Base-by-base conservation (phyloP, 768 basidiomycete genomes). In the Naganishia vishniacii region DNA sequence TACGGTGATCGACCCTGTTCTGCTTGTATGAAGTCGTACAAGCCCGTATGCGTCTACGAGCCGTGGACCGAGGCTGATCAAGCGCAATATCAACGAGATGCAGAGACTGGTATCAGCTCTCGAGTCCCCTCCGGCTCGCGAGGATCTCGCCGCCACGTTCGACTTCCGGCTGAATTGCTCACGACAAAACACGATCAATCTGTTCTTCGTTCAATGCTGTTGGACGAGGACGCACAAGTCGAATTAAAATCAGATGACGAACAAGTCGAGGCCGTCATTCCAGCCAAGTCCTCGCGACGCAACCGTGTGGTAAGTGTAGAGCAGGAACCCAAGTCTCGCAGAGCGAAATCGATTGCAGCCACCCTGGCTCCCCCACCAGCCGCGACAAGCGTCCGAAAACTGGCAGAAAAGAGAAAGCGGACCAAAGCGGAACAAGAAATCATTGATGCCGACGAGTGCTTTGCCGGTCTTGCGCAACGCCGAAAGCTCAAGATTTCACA, bases 401-500 rank as follows among this genome's bases (percentile, higher is more conserved):
- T 31, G 15, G 34, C 32, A 37, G 20, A 20, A 13, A 18, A 40
- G 31, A 56, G n/a, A n/a, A 51, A 51, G 49, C 5, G 49, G 53
- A 34, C n/a, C n/a, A 25, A 20, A 9, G 37, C 53, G 11, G 32
- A 34, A 23, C 37, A 40, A 13, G 53, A 56, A 40, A 18, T 26
- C 1, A 56, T 56, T 40, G 53, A 56, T 37, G 37, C 40, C 13
- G 37, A 56, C 31, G 23, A 8, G 23, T 56, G 53, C 25, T 56
- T 37, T 37, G 53, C 53, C 26, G 53, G 34, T 6, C 53, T 56
- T 40, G 37, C 23, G 20, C n/a, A 16, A 26, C n/a, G 53, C 15
- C 32, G 53, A 40, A 56, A 56, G 23, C 53, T 41, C 20, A 56
- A 41, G 37, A 7, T 56, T 34, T n/a, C 25, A 25, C 53, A 56